Base-by-base conservation (phyloP, 169 alveolate species). In the Plasmodium vivax region DNA sequence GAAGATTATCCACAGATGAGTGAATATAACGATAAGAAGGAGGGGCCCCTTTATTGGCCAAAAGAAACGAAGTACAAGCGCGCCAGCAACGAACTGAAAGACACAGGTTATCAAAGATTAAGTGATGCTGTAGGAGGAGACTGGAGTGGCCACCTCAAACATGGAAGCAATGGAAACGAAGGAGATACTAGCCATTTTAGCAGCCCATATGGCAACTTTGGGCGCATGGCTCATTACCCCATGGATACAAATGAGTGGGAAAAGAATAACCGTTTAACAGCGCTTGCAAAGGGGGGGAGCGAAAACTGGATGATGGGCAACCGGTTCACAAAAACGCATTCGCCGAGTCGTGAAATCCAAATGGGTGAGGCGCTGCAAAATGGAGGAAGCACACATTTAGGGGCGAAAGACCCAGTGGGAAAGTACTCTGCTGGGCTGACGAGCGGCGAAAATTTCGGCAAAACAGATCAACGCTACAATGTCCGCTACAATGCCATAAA, bases 381-480 rank as follows among this genome's bases (percentile, higher is more conserved):
- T 81, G 77, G 19, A 68, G 38, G 47, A 6, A 6, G 58, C 74
- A 81, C 27, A 36, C 32, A 83, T 32, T 9, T 58, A 58, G 19
- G 12, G 36, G 56, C 16, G 73, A 36, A 43, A 85, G 27, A 51
- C 30, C 23, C 36, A 16, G 56, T 54, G 43, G 56, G 23, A n/a
- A 51, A 68, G 56, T 34, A 85, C 43, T 16, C 19, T 45, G 34
- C 12, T 51, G 79, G 41, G 12, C 6, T 47, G 68, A 10, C 16
- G 9, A 87, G 45, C 58, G 19, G 54, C 27, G 84, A 91, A n/a
- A 19, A 27, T 51, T 74, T 43, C 68, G 9, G 8, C 30, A 7
- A 82, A 45, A 72, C 19, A 30, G 54, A 88, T 19, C 84, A 75
- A 74, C 62, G 23, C 27, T 74, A 27, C 7, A n/a, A 79, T 88